Conservation (phyloP, 345 rosid genomes). For the Syzygium grande region DNA sequence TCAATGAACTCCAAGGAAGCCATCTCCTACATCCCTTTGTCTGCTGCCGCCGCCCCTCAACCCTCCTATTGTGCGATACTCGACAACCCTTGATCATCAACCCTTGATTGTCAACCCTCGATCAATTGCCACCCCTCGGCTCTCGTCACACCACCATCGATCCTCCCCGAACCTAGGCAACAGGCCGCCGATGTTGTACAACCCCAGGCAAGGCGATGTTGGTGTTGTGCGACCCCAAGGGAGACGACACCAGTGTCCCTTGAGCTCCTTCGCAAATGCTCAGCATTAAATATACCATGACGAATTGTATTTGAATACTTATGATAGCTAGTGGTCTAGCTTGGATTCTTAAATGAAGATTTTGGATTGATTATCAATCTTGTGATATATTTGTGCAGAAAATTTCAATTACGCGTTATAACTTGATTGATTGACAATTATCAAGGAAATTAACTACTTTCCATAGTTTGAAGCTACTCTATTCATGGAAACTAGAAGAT, state of each 20-base stretch:
- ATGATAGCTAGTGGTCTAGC: background rate
- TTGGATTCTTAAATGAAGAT: background rate
- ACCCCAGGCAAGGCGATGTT: background rate
- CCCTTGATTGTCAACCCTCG: too few relatives aligned
- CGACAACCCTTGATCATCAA: background rate
- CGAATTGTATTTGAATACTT: too few relatives aligned
- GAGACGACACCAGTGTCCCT: background rate
- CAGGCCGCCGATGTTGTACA: background rate
- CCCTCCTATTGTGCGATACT: background rate
- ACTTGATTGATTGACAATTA: background rate
- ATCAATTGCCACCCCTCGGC: background rate
- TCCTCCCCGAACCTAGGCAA: background rate
- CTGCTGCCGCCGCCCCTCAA: background rate
- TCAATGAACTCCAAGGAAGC: conserved; percentile 2
- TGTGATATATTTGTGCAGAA: background rate
- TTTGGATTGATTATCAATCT: too few relatives aligned
- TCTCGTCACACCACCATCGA: background rate
- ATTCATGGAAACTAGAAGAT: too few relatives aligned
- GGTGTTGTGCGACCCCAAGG: background rate
- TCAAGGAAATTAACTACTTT: background rate
- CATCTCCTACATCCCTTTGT: background rate
- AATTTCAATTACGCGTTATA: background rate
- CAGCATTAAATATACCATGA: background rate
- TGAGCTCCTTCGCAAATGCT: background rate
- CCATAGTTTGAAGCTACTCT: background rate